These are phyloP conservation scores for Leccinum obscurum DNA, from an alignment of 768 basidiomycete genomes.

Conservation along the genomic window DNA sequence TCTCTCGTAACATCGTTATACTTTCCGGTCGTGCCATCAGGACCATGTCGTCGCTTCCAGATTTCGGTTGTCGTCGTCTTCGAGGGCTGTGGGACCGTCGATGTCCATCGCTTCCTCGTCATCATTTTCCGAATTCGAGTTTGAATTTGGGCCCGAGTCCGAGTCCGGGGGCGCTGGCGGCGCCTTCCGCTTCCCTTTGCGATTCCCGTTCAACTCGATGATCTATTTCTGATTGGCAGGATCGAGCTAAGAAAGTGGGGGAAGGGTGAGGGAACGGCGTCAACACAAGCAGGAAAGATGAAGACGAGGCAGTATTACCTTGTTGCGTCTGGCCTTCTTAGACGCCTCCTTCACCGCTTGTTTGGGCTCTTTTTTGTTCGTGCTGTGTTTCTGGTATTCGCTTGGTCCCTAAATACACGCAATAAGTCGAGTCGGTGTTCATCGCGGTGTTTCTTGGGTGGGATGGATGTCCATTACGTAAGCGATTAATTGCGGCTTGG, in stretches of 20 bases:
- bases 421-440: too few species aligned
- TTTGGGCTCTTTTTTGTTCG: constrained; percentile 78
- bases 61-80: background rate
- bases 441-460: too few species aligned
- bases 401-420: too few species aligned
- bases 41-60: constrained; percentile 35
- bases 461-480: too few species aligned
- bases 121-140: constrained; percentile 28
- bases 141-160: background rate
- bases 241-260: constrained; percentile 63
- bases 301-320: constrained; percentile 47
- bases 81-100: constrained; percentile 33
- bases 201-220: constrained; percentile 11
- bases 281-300: background rate
- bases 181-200: constrained; percentile 53
- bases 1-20: constrained; percentile 64
- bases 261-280: background rate
- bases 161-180: constrained; percentile 7
- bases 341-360: constrained; percentile 87
- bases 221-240: constrained; percentile 84
- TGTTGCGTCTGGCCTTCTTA: constrained; percentile 79
- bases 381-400: constrained; percentile 58
- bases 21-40: constrained; percentile 69
- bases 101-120: constrained; percentile 28
- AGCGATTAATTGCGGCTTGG: too few species aligned